Evolutionary conservation across 331 rosid species (phyloP).

Genomic region (Stylosanthes scabra): DNA sequence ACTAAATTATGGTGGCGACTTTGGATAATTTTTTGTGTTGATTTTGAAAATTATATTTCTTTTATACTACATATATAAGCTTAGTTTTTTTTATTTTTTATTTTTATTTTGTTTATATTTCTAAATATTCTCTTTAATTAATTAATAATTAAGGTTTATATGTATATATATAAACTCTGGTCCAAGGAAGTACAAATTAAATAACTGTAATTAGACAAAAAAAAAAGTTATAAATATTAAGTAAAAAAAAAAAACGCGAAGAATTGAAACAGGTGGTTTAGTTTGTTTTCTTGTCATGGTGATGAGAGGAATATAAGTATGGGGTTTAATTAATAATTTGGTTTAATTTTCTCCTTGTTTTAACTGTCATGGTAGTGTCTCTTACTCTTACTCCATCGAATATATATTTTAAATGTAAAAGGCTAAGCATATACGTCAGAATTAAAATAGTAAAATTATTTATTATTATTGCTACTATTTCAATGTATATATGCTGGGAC

Average conservation of each 20-base stretch:
- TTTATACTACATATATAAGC: too few species aligned
- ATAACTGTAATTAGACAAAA: too few species aligned
- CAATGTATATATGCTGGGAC: not conserved
- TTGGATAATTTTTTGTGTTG: too few species aligned
- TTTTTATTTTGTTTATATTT: too few species aligned
- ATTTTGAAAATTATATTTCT: too few species aligned
- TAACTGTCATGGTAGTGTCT: slow-evolving; percentile 22
- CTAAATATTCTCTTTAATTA: too few species aligned
- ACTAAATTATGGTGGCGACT: too few species aligned
- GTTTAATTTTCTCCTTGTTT: not conserved
- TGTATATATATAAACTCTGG: too few species aligned
- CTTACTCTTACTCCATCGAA: slow-evolving; percentile 20
- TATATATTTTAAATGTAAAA: slow-evolving; percentile 14
- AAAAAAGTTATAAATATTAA: not conserved
- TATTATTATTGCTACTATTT: not conserved
- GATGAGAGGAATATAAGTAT: not conserved
- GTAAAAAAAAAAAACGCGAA: not conserved
- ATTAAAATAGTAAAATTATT: slow-evolving; percentile 11
- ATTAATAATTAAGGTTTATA: too few species aligned
- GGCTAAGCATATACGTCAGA: not conserved
- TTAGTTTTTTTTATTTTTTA: too few species aligned
- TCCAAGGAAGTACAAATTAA: too few species aligned
- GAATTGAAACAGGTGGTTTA: not conserved
- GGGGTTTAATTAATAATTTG: not conserved
- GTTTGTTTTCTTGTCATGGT: not conserved